A percentile compares a stretch with the other conserved stretches of the same genome.
These are phyloP conservation scores for Potentilla sterilis DNA, from an alignment of 306 rosid species.

Conservation along the genomic window DNA sequence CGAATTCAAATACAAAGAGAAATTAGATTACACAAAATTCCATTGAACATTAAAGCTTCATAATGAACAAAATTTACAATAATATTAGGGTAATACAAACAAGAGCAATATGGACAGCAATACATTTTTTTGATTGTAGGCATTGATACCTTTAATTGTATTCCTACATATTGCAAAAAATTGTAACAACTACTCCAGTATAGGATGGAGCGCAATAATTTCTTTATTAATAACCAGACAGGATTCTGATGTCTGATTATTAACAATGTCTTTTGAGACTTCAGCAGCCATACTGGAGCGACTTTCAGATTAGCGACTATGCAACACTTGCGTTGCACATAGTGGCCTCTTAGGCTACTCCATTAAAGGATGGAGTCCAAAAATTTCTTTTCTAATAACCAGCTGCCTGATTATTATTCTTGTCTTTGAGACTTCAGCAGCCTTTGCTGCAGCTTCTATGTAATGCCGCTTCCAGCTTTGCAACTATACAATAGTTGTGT, in stretches of 20 bases:
- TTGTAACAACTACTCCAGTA: not conserved
- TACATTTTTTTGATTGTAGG: not conserved
- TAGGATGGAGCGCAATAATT: not conserved
- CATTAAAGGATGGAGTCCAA: not conserved
- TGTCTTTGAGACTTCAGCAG: not conserved
- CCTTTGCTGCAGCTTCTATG: not conserved
- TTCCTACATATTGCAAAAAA: not conserved
- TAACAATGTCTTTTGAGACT: not conserved
- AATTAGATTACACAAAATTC: not conserved
- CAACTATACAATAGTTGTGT: not conserved
- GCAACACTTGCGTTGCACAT: not conserved
- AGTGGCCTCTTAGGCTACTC: not conserved
- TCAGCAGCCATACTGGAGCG: not conserved
- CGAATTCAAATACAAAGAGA: not conserved
- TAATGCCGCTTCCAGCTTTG: not conserved
- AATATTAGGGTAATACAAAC: constrained; percentile 1
- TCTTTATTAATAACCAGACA: not conserved
- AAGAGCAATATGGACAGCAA: not conserved
- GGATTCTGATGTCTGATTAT: not conserved
- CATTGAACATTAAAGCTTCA: not conserved
- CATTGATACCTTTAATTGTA: not conserved
- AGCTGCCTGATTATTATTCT: not conserved
- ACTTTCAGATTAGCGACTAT: not conserved
- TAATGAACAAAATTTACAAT: not conserved
- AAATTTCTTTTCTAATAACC: not conserved